phyloP scores from a whole-genome alignment of 2,329 filamentous ascomycete species.

The Rutstroemia sydowiana region DNA sequence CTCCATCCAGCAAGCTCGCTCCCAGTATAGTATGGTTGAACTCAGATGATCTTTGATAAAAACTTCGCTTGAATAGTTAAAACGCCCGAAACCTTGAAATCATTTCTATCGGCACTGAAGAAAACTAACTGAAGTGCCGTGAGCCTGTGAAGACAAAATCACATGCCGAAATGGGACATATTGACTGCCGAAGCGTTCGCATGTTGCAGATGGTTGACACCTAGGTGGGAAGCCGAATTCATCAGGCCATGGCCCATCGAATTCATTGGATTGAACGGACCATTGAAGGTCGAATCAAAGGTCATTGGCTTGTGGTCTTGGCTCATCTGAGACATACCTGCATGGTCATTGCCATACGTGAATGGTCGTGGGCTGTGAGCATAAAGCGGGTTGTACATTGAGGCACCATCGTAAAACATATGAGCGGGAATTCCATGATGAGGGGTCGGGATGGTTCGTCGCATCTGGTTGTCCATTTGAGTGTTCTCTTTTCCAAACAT shows the following conservation, averaged over 20 bases:
- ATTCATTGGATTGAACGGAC: conserved; percentile 16
- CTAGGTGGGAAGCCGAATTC: conserved; percentile 1
- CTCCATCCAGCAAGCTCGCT: neutral
- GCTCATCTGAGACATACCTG: neutral
- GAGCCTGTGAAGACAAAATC: conserved; percentile 4
- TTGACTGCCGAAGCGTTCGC: conserved; percentile 4
- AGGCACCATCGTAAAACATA: conserved; percentile 20
- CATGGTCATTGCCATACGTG: conserved; percentile 11
- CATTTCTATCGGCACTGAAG: no score
- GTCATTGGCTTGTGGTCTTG: conserved; percentile 2
- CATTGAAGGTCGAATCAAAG: conserved; percentile 12
- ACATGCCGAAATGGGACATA: conserved; percentile 15
- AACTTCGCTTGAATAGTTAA: neutral
- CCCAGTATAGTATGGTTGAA: neutral
- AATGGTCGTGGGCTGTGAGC: conserved; percentile 20
- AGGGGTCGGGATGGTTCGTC: conserved; percentile 15
- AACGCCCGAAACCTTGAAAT: no score
- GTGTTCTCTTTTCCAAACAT: conserved; percentile 24
- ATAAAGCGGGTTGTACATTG: conserved; percentile 25
- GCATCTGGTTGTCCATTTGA: conserved; percentile 12
- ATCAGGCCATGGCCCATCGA: no score
- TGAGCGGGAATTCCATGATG: conserved; percentile 24
- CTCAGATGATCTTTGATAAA: conserved; percentile 4
- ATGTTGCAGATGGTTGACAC: conserved; percentile 5
- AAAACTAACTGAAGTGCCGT: neutral